These are phyloP conservation scores for Calonectria leucothoes DNA, from an alignment of 2,329 filamentous ascomycete species.

Conservation along the genomic window DNA sequence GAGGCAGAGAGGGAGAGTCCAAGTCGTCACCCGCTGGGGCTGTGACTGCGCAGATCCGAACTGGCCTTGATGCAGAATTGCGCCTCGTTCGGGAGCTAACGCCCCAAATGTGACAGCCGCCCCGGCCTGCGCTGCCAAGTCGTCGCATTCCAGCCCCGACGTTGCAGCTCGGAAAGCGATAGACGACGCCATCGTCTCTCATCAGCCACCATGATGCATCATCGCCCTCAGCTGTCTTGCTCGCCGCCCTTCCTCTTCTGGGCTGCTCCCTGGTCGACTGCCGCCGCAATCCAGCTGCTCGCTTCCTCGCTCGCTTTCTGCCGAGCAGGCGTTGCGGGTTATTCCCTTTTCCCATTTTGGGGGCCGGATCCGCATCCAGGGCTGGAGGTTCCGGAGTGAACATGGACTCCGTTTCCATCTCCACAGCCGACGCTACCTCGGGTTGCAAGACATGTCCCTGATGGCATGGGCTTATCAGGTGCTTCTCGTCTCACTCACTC, in stretches of 20 bases:
- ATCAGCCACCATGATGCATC: slow-evolving; percentile 15
- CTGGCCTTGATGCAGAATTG: slow-evolving; percentile 18
- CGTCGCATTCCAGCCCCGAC: background rate
- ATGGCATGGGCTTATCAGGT: background rate
- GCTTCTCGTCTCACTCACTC: slow-evolving; percentile 7
- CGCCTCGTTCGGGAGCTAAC: slow-evolving; percentile 14
- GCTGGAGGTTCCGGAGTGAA: background rate
- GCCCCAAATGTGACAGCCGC: slow-evolving; percentile 1
- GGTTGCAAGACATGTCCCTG: background rate
- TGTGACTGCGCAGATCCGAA: slow-evolving; percentile 13
- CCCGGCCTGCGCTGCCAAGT: background rate
- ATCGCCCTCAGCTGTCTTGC: background rate
- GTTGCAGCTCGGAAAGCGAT: background rate
- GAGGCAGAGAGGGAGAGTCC: background rate
- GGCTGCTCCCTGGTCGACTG: background rate
- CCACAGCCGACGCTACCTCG: slow-evolving; percentile 7
- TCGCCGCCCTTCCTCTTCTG: background rate
- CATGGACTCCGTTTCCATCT: background rate
- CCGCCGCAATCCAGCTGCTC: background rate
- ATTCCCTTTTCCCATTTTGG: background rate
- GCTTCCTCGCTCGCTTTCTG: too few species aligned
- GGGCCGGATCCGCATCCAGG: background rate
- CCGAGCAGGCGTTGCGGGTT: background rate
- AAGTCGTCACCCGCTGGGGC: slow-evolving; percentile 36
- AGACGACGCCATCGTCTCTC: background rate